Percentiles rank a stretch among this genome's conserved stretches.
Conservation (phyloP, 129 eudicot species). For the Centaurea solstitialis region DNA sequence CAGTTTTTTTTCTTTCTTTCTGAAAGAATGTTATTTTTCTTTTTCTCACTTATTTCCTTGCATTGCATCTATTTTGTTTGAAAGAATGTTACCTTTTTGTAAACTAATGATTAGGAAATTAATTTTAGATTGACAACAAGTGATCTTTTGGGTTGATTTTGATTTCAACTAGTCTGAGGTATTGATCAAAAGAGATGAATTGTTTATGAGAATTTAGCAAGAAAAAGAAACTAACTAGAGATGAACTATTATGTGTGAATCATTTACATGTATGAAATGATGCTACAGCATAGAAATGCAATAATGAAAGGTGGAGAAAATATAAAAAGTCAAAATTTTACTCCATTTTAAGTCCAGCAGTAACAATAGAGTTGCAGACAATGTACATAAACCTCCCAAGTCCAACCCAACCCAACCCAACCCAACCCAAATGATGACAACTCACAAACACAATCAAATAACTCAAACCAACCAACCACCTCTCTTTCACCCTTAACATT, state of each 20-base stretch:
- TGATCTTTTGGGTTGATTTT: background rate
- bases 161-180: background rate
- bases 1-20: no score
- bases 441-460: conserved; percentile 22
- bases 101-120: no score
- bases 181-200: background rate
- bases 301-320: background rate
- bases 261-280: background rate
- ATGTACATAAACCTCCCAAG: conserved; percentile 22
- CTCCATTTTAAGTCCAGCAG: conserved; percentile 23
- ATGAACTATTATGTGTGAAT: no score
- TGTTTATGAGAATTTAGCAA: no score
- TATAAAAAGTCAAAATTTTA: conserved; percentile 26
- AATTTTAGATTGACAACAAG: no score
- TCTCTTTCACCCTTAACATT: conserved; percentile 8
- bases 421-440: conserved; percentile 11
- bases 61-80: no score
- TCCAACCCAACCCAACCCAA: background rate
- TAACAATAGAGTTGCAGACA: conserved; percentile 16
- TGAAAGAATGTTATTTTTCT: no score
- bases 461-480: conserved; percentile 25
- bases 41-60: no score
- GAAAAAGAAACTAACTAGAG: no score
- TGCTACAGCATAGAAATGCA: background rate
- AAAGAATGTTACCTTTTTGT: no score